Base-by-base conservation (phyloP, 2,329 filamentous ascomycete species). In the Annulohypoxylon truncatum region DNA sequence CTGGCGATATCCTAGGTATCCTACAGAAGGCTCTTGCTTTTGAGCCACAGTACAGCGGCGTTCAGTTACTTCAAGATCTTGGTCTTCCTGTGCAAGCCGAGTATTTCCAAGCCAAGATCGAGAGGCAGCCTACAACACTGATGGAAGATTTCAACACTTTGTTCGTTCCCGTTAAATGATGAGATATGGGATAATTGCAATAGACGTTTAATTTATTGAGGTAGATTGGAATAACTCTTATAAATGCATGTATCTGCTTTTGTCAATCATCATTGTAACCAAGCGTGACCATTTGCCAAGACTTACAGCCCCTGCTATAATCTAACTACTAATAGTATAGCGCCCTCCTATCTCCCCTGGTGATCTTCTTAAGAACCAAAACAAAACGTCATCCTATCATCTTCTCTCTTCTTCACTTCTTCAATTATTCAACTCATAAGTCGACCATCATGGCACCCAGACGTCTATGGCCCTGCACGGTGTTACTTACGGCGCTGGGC, bases 401-500 rank as follows among this genome's bases (percentile, higher is more conserved):
- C 42, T 15, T 53, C 15, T 38, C 46, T 59, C 50, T 48, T 38
- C 9, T 62, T 35, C 28, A 51, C 28, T 50, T 42, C 24, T 46
- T 26, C n/a, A 28, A 8, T 26, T 3, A 35, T 50, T 35, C 10
- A 13, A 22, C 18, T 18, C 22, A 38, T 6, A 60, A 46, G 35
- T 9, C 31, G n/a, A 61, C 10, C 18, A 64, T 35, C 29, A 70
- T 70, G 67, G 38, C 61, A 42, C 15, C 33, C 31, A 24, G 35
- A 52, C 22, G 12, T 35, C 47, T 24, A 44, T 63, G 55, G 61
- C 22, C 54, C 22, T 47, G 35, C 26, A 48, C 31, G 12, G 24
- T 66, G 3, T 53, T 67, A 6, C 48, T 66, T 26, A 67, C 64
- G 18, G 61, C 51, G 46, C 64, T 73, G 51, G 59, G 66, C 47